A percentile compares a stretch with the other conserved stretches of the same genome.
phyloP scores from a whole-genome alignment of 257 asterid genomes.

The Przewalskia tangutica region DNA sequence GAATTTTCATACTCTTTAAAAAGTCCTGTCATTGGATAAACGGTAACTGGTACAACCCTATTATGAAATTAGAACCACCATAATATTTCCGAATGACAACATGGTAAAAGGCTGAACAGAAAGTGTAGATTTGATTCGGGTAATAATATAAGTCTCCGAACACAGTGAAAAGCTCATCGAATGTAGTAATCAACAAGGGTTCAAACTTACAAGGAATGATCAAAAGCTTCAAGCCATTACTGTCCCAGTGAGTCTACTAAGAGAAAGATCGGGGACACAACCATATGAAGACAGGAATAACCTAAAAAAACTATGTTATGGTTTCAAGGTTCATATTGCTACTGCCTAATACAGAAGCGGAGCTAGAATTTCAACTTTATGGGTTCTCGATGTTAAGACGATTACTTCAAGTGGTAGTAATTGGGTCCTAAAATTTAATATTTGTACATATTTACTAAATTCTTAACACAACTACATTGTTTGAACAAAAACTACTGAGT shows the following conservation, averaged over 20 bases:
- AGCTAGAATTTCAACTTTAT: too few relatives aligned
- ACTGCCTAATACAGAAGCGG: not conserved
- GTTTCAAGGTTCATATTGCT: not conserved
- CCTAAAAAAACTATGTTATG: not conserved
- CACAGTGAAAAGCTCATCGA: not conserved
- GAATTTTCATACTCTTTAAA: not conserved
- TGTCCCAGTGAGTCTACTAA: not conserved
- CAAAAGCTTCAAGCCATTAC: not conserved
- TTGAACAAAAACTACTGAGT: too few relatives aligned
- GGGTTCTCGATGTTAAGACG: too few relatives aligned
- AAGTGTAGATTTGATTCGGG: not conserved
- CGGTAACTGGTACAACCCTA: not conserved
- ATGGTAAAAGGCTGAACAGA: not conserved
- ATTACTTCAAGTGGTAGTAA: not conserved
- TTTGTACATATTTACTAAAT: too few relatives aligned
- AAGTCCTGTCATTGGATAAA: not conserved
- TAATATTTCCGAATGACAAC: not conserved
- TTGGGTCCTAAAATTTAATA: not conserved
- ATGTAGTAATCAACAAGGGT: not conserved
- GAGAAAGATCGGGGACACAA: not conserved
- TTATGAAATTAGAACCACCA: not conserved
- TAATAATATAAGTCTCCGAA: not conserved
- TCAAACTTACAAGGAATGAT: not conserved
- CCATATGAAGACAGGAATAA: not conserved
- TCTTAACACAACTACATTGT: too few relatives aligned